phyloP scores from a whole-genome alignment of 1,284 basidiomycete species.

The Cryptococcus wingfieldii region DNA sequence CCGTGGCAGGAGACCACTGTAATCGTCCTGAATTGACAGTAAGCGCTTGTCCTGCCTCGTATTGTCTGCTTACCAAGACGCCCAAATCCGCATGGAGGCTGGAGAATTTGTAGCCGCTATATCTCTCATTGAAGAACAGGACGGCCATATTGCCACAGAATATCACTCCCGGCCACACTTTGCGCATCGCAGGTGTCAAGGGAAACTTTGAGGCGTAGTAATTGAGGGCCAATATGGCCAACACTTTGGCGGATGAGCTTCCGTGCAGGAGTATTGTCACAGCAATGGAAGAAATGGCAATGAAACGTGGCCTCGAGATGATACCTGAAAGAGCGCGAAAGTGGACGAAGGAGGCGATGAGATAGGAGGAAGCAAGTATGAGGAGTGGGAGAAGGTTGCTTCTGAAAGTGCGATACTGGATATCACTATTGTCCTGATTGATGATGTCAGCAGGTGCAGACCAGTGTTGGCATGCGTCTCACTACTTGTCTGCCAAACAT shows the following conservation, averaged over 20 bases:
- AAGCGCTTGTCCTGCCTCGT: neutral
- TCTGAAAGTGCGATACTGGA: constrained; percentile 78
- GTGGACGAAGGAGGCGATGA: constrained; percentile 49
- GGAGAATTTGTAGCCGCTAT: constrained; percentile 69
- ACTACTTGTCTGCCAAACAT: constrained; percentile 51
- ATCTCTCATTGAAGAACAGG: constrained; percentile 73
- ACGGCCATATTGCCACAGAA: constrained; percentile 69
- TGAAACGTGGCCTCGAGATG: constrained; percentile 40
- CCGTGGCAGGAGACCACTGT: constrained; percentile 65
- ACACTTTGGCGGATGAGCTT: constrained; percentile 72
- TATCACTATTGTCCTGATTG: constrained; percentile 74
- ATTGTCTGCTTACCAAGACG: constrained; percentile 51
- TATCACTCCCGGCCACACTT: constrained; percentile 31
- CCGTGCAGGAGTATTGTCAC: constrained; percentile 83
- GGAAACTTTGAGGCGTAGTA: constrained; percentile 60
- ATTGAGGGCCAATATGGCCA: constrained; percentile 66
- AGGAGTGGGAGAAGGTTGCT: constrained; percentile 63
- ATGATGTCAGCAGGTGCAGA: neutral
- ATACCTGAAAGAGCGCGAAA: constrained; percentile 53
- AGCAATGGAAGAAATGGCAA: constrained; percentile 57
- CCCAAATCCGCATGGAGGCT: constrained; percentile 58
- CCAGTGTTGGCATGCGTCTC: neutral
- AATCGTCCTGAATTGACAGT: constrained; percentile 57
- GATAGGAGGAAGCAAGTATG: constrained; percentile 53
- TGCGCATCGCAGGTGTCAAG: constrained; percentile 15